These are phyloP conservation scores for Phanerodontia chrysosporium DNA, from an alignment of 768 basidiomycete species.

Conservation along the genomic window DNA sequence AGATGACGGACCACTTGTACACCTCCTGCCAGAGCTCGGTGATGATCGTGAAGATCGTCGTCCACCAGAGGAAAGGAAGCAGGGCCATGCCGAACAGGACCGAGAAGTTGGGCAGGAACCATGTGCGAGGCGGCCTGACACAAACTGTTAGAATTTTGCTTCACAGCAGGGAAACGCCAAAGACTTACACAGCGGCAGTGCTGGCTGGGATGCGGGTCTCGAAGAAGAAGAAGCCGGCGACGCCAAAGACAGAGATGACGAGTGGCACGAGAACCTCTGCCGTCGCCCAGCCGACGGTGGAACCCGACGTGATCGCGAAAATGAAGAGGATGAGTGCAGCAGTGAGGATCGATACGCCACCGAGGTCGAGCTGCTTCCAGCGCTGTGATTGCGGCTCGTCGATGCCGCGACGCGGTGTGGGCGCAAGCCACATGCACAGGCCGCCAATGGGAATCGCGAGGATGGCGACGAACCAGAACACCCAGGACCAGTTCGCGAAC, in stretches of 20 bases:
- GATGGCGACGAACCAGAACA: slow-evolving; percentile 43
- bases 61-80: slow-evolving; percentile 37
- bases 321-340: slow-evolving; percentile 31
- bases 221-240: slow-evolving; percentile 39
- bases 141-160: background rate
- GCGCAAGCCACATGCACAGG: slow-evolving; percentile 29
- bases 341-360: slow-evolving; percentile 33
- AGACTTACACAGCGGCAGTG: slow-evolving; percentile 29
- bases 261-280: slow-evolving; percentile 40
- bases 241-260: slow-evolving; percentile 34
- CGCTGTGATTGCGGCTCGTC: slow-evolving; percentile 15
- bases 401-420: slow-evolving; percentile 8
- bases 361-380: slow-evolving; percentile 30
- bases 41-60: slow-evolving; percentile 28
- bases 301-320: slow-evolving; percentile 35
- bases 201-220: slow-evolving; percentile 32
- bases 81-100: slow-evolving; percentile 33
- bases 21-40: slow-evolving; percentile 32
- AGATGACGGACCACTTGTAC: slow-evolving; percentile 32
- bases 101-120: slow-evolving; percentile 36
- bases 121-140: slow-evolving; percentile 30
- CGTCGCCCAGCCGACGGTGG: slow-evolving; percentile 37
- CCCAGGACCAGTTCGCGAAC: slow-evolving; percentile 38
- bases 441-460: slow-evolving; percentile 30
- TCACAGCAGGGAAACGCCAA: background rate